These are phyloP conservation scores for Emergomyces orientalis DNA, from an alignment of 2,329 filamentous ascomycete species.

Conservation along the genomic window DNA sequence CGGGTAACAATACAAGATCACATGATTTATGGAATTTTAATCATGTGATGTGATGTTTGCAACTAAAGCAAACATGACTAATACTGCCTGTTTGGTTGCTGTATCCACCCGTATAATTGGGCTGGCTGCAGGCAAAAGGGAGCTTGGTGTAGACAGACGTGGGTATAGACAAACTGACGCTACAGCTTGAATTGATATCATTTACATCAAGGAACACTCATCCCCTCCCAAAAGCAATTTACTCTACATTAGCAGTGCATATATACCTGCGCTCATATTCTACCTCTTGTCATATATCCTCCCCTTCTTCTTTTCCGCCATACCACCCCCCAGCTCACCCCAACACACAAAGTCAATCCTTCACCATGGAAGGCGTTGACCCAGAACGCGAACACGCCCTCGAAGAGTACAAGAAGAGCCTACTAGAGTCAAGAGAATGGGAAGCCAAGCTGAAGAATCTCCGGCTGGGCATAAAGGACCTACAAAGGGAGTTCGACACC, in stretches of 20 bases:
- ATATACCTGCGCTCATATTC: not conserved
- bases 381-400: constrained; percentile 59
- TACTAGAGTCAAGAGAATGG: constrained; percentile 95
- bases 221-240: not conserved
- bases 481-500: constrained; percentile 90
- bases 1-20: not conserved
- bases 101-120: not conserved
- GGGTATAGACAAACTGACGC: too few species aligned
- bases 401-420: constrained; percentile 66
- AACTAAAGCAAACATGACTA: constrained; percentile 1
- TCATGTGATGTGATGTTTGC: not conserved
- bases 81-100: not conserved
- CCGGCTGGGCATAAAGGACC: constrained; percentile 87
- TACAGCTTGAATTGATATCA: not conserved
- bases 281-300: not conserved
- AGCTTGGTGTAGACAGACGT: too few species aligned
- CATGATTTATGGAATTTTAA: not conserved
- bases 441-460: constrained; percentile 94
- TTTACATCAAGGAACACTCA: not conserved
- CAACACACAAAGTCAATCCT: too few species aligned
- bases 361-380: constrained; percentile 35
- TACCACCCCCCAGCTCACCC: constrained; percentile 8
- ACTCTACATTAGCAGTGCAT: too few species aligned
- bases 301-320: constrained; percentile 1
- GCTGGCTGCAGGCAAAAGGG: too few species aligned